These are phyloP conservation scores for Nannizzia gypsea DNA, from an alignment of 2,329 filamentous ascomycete genomes.

Conservation along the genomic window DNA sequence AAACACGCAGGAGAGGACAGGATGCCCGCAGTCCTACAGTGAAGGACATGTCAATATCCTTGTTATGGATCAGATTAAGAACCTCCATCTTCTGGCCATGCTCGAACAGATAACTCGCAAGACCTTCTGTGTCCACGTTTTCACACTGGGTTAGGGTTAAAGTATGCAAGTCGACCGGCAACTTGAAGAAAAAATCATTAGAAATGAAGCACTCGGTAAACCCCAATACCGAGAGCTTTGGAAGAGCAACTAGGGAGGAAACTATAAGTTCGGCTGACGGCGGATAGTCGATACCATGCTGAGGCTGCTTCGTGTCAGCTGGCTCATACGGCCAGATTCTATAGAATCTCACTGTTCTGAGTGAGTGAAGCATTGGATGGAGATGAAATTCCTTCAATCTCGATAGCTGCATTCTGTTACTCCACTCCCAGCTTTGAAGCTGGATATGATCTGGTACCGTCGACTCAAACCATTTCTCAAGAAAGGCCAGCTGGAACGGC, in stretches of 20 bases:
- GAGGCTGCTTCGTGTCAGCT: slow-evolving; percentile 8
- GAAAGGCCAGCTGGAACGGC: slow-evolving; percentile 3
- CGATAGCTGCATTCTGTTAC: slow-evolving; percentile 36
- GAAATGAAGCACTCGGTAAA: slow-evolving; percentile 66
- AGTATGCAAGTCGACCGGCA: slow-evolving; percentile 55
- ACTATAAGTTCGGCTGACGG: slow-evolving; percentile 18
- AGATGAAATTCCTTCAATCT: slow-evolving; percentile 45
- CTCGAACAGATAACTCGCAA: slow-evolving; percentile 53
- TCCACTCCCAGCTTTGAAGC: slow-evolving; percentile 47
- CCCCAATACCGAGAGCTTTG: slow-evolving; percentile 53
- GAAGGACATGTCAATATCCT: slow-evolving; percentile 64
- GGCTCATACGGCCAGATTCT: slow-evolving; percentile 20
- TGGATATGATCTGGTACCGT: slow-evolving; percentile 41
- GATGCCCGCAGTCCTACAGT: slow-evolving; percentile 51
- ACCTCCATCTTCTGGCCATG: slow-evolving; percentile 57
- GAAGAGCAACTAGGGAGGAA: slow-evolving; percentile 46
- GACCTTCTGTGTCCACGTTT: slow-evolving; percentile 54
- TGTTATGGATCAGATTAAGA: slow-evolving; percentile 65
- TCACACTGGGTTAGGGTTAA: slow-evolving; percentile 71
- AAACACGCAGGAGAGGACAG: slow-evolving; percentile 58
- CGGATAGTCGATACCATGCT: slow-evolving; percentile 14
- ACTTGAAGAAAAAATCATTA: slow-evolving; percentile 51
- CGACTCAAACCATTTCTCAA: slow-evolving; percentile 45
- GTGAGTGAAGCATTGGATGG: slow-evolving; percentile 41
- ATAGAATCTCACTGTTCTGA: slow-evolving; percentile 28